Evolutionary conservation across 148 eudicot genomes (phyloP), one percentile per base, ranked within the genome.

Genomic region (Silene conica): DNA sequence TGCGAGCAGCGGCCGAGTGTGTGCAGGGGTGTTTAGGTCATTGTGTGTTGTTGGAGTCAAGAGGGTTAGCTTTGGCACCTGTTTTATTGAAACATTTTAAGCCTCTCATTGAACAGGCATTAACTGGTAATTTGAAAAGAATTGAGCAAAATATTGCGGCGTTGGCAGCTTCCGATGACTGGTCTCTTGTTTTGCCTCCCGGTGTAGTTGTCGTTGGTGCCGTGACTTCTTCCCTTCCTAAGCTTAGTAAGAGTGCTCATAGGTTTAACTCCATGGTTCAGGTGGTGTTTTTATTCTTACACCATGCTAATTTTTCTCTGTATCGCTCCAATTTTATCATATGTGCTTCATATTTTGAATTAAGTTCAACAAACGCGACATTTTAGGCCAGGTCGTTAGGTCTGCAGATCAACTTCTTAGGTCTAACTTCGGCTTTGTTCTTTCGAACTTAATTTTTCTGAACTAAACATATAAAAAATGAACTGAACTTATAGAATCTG

Each of bases 231-330:
- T 85, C 89, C 13, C 91, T 86, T 66, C 85, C 86, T 5, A 96
- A 81, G 89, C 89, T 96, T 34, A 85, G 92, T 13, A 89, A 85
- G 56, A 92, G 97, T 73, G 99, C 85, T 57, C 92, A 92, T 52
- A 85, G 87, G 69, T 96, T 92, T 63, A 89, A 80, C 70, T 82
- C 89, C 67, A 87, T 96, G 99, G 82, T 87, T 75, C 94, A 94
- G 97, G 98, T 93, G 0, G 43, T 1, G 43, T 1, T 38, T 9
- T 38, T 38, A 38, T 38, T 38, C 43, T 6, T 34, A n/a, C n/a
- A n/a, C n/a, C n/a, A n/a, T n/a, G n/a, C n/a, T n/a, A 34, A 26
- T 26, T 26, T 26, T 26, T 31, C 34, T 31, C 34, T 31, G 34
- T 31, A 31, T 31, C 34, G 34, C 4, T 31, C 34, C 34, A 31